phyloP scores from a whole-genome alignment of 2,329 filamentous ascomycete species.

The Truncatella angustata region DNA sequence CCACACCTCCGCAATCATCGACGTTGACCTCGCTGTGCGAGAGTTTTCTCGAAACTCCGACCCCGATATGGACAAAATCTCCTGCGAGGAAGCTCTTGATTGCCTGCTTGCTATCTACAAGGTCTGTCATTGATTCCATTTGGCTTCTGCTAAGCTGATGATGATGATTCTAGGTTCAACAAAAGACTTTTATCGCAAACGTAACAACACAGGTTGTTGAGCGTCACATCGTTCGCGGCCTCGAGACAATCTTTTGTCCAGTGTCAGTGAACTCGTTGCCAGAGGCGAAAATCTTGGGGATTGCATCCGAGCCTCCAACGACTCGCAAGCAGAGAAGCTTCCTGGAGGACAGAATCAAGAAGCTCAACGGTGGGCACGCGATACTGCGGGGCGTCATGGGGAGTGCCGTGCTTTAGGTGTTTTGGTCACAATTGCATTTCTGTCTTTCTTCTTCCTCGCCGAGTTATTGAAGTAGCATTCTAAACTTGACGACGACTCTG shows the following conservation, averaged over 20 bases:
- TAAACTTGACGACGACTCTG: too few species aligned
- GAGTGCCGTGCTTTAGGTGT: neutral
- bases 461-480: too few species aligned
- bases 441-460: too few species aligned
- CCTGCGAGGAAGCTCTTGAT: neutral
- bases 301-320: neutral
- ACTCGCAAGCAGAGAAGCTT: neutral
- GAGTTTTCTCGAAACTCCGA: neutral
- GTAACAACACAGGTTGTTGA: neutral
- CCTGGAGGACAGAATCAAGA: neutral
- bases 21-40: neutral
- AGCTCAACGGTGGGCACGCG: neutral
- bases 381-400: neutral
- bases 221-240: neutral
- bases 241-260: neutral
- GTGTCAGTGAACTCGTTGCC: neutral
- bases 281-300: neutral
- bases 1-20: neutral
- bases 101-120: neutral
- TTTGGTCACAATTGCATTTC: too few species aligned
- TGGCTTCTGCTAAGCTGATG: neutral
- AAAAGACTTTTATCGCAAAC: neutral
- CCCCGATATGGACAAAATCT: neutral
- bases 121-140: neutral
- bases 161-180: neutral